A percentile compares a stretch with the other conserved stretches of the same genome.
phyloP scores from a whole-genome alignment of 2,329 filamentous ascomycete genomes.

The Penicillium sp. region DNA sequence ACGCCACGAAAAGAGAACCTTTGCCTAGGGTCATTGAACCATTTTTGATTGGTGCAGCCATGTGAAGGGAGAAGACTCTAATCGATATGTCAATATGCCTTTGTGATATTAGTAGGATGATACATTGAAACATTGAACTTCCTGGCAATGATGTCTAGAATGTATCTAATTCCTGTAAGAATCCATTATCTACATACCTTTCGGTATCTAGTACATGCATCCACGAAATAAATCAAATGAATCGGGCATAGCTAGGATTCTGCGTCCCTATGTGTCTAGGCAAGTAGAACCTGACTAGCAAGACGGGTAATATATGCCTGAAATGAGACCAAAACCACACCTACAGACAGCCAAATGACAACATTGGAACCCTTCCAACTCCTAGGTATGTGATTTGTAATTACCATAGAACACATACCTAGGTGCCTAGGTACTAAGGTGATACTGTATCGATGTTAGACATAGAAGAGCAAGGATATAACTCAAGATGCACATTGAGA shows the following conservation, averaged over 20 bases:
- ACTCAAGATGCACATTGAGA: conserved; percentile 13
- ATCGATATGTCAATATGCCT: not conserved
- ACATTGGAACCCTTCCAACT: not conserved
- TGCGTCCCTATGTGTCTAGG: not conserved
- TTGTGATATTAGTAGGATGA: not conserved
- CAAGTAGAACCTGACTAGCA: not conserved
- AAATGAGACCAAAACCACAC: not conserved
- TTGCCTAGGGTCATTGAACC: not conserved
- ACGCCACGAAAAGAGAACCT: not conserved
- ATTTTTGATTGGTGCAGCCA: not conserved
- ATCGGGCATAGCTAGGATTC: not conserved
- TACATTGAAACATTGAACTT: too few species aligned
- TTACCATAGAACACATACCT: not conserved
- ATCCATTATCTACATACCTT: not conserved
- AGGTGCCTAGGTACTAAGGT: not conserved
- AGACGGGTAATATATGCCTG: not conserved
- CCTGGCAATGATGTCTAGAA: not conserved
- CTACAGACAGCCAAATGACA: not conserved
- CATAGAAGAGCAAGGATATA: conserved; percentile 7
- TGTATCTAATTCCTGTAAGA: not conserved
- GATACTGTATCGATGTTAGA: not conserved
- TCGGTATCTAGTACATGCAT: not conserved
- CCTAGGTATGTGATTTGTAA: not conserved
- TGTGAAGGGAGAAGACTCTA: not conserved
- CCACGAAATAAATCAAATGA: not conserved